Conservation (phyloP, 2,329 filamentous ascomycete genomes). For the Aspergillus fumigatiaffinis region DNA sequence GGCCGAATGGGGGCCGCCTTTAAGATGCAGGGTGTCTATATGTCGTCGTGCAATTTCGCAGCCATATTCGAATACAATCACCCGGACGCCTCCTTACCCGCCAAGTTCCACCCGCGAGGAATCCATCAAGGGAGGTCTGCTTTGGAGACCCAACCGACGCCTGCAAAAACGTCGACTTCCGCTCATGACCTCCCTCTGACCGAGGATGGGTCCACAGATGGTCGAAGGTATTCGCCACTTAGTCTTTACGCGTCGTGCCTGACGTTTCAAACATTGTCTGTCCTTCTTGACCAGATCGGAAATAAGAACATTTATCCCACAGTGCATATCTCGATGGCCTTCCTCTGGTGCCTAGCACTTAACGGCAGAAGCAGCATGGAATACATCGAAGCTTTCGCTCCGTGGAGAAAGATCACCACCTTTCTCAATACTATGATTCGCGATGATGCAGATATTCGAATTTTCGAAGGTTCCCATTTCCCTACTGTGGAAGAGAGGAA, state of each 20-base stretch:
- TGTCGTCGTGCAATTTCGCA: slow-evolving; percentile 53
- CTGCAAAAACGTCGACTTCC: slow-evolving; percentile 21
- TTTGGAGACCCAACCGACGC: slow-evolving; percentile 14
- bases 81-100: slow-evolving; percentile 28
- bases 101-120: slow-evolving; percentile 22
- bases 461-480: slow-evolving; percentile 40
- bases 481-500: slow-evolving; percentile 38
- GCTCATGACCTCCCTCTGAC: slow-evolving; percentile 8
- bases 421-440: slow-evolving; percentile 54
- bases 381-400: slow-evolving; percentile 42
- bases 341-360: slow-evolving; percentile 45
- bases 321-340: slow-evolving; percentile 53
- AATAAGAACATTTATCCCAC: slow-evolving; percentile 53
- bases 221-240: slow-evolving; percentile 19
- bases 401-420: slow-evolving; percentile 48
- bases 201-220: slow-evolving; percentile 14
- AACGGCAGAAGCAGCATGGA: slow-evolving; percentile 35
- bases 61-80: slow-evolving; percentile 54
- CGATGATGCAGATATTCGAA: slow-evolving; percentile 30
- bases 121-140: slow-evolving; percentile 9
- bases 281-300: slow-evolving; percentile 45
- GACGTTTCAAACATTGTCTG: slow-evolving; percentile 40
- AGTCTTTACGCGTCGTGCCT: slow-evolving; percentile 39
- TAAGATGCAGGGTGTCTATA: slow-evolving; percentile 52
- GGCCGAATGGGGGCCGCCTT: slow-evolving; percentile 45